Base-by-base conservation (phyloP, 2,329 filamentous ascomycete genomes). In the Calonectria ilicicola region DNA sequence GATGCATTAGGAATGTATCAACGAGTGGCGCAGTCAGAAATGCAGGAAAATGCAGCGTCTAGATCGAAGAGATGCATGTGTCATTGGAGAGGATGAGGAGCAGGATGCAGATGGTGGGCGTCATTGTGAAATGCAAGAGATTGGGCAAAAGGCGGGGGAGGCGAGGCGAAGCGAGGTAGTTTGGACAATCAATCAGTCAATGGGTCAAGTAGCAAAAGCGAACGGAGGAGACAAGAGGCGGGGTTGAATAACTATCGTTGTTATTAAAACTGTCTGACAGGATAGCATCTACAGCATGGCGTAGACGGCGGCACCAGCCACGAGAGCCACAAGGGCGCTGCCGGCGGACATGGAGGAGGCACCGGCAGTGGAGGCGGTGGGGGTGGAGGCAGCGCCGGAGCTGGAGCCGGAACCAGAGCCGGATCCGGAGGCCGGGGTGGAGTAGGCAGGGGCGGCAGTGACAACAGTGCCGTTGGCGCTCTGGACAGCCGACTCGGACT, bases 241-340 rank as follows among this genome's bases (percentile, higher is more conserved):
- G 7, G 27, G 32, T 9, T 23, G 10, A 58, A 23, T 65, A 12
- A 10, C 32, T 38, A 42, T 26, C 58, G 21, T 27, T 26, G 49
- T 29, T 60, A 56, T 38, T 35, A 47, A 46, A 69, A 60, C 12
- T 49, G 23, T 14, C 40, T 65, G 42, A 23, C 27, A 1, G 32
- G 7, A 23, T 5, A 35, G 12, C 51, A 56, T 38, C 65, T 78
- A 83, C 51, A 82, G 40, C 47, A 83, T 81, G 58, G 76, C 72
- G 53, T 77, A 80, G 62, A 79, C 80, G 23, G 76, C 81, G 46
- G 79, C 77, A 47, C 80, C 81, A 53, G 79, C 81, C 53, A 81
- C 47, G 38, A 81, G 56, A 27, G 73, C 81, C 21, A 82, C 65
- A 27, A 80, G 66, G 32, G 78, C 77, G 14, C 63, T 79, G 47